These are phyloP conservation scores for Oleoguttula mirabilis DNA, from an alignment of 495 filamentous ascomycete species.

Conservation along the genomic window DNA sequence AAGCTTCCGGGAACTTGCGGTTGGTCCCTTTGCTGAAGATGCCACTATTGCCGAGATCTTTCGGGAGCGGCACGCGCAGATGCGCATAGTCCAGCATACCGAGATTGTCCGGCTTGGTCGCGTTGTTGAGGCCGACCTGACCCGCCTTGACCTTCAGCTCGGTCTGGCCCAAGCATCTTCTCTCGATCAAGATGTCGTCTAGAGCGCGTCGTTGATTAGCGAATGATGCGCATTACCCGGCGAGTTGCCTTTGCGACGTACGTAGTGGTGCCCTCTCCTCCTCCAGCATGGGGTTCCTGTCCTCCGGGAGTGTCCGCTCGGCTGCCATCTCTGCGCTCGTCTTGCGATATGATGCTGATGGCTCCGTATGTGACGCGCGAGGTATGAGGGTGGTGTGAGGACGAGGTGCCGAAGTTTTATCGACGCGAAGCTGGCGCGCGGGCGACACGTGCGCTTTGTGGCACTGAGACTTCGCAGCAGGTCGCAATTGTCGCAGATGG, in stretches of 20 bases:
- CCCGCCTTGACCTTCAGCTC: constrained; percentile 69
- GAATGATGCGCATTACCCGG: no score
- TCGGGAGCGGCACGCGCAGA: constrained; percentile 78
- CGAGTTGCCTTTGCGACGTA: constrained; percentile 38
- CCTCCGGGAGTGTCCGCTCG: constrained; percentile 52
- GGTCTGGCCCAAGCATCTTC: constrained; percentile 84
- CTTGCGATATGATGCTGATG: no score
- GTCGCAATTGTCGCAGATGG: no score
- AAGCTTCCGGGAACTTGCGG: constrained; percentile 59
- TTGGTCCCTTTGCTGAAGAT: constrained; percentile 62
- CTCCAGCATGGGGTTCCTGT: constrained; percentile 64
- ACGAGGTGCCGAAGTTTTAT: no score
- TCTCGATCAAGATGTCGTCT: constrained; percentile 74
- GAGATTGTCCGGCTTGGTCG: constrained; percentile 55
- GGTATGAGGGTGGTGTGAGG: no score
- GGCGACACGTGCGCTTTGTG: no score
- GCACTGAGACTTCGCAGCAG: no score
- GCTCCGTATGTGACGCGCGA: no score
- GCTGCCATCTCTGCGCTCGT: constrained; percentile 40
- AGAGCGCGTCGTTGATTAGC: constrained; percentile 30
- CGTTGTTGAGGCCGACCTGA: constrained; percentile 50
- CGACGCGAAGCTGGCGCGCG: no score
- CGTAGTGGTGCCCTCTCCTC: constrained; percentile 55
- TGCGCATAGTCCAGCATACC: constrained; percentile 93
- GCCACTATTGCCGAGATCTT: constrained; percentile 71